Percentiles rank a stretch among this genome's conserved stretches.
Conservation (phyloP, 139 green algal species). For the Raphidocelis subcapitata region DNA sequence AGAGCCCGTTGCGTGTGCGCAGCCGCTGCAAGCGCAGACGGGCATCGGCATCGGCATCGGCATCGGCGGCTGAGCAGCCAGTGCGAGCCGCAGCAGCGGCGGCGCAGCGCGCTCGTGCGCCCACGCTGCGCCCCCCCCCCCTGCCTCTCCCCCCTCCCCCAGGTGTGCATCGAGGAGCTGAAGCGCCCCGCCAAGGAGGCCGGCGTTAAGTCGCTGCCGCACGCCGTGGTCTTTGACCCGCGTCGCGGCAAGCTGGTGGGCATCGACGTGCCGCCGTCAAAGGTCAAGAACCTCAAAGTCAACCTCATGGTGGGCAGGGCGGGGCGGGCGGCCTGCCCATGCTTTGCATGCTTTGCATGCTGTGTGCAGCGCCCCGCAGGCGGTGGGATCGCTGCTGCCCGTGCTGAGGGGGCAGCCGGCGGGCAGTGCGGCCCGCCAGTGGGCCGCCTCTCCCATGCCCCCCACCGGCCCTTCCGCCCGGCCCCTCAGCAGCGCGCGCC, state of each 20-base stretch:
- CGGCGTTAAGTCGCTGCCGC: constrained; percentile 43
- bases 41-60: neutral
- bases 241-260: constrained; percentile 24
- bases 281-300: constrained; percentile 9
- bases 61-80: too few relatives aligned
- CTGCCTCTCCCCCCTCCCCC: neutral
- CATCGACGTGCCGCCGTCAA: constrained; percentile 45
- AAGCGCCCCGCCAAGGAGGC: constrained; percentile 35
- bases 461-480: too few relatives aligned
- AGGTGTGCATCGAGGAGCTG: constrained; percentile 53
- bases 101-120: too few relatives aligned
- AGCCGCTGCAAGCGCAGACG: neutral
- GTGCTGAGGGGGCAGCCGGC: too few relatives aligned
- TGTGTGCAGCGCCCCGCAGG: too few relatives aligned
- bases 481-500: too few relatives aligned
- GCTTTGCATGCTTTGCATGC: neutral
- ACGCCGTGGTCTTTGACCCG: constrained; percentile 34
- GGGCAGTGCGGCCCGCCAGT: too few relatives aligned
- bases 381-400: too few relatives aligned
- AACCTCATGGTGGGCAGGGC: neutral
- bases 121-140: too few relatives aligned
- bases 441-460: too few relatives aligned
- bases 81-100: too few relatives aligned
- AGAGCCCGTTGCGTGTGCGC: neutral
- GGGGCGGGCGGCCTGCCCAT: neutral